Evolutionary conservation across 208 protist genomes (phyloP).

Genomic region (Vickermania spadyakhi): DNA sequence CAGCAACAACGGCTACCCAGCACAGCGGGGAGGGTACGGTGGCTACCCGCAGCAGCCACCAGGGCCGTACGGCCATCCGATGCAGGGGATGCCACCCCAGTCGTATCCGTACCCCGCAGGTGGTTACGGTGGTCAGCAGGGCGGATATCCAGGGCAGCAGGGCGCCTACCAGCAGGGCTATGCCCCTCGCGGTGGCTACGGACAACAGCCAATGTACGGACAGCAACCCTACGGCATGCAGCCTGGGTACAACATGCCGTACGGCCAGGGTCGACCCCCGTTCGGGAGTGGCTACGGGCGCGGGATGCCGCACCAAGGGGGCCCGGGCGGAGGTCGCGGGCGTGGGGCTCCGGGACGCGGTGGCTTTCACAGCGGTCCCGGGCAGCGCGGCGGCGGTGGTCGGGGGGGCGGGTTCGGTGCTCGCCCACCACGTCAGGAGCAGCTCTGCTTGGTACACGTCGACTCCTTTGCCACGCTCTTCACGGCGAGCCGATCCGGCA

Average conservation of each 20-base stretch:
- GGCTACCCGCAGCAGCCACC: constrained; percentile 8
- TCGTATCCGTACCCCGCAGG: constrained; percentile 3
- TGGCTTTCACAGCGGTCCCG: constrained; percentile 13
- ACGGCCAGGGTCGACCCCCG: constrained; percentile 4
- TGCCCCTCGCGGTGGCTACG: not conserved
- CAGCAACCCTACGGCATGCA: constrained; percentile 13
- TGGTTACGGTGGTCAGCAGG: not conserved
- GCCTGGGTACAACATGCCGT: constrained; percentile 11
- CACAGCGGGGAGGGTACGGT: constrained; percentile 2
- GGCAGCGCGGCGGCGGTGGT: constrained; percentile 9
- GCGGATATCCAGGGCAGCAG: constrained; percentile 1
- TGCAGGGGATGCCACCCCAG: constrained; percentile 3
- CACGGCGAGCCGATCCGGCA: constrained; percentile 44
- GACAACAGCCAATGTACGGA: constrained; percentile 6
- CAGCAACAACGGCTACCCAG: not conserved
- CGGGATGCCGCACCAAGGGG: constrained; percentile 11
- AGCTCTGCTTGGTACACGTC: constrained; percentile 52
- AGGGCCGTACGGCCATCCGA: constrained; percentile 1
- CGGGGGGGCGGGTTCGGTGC: constrained; percentile 14
- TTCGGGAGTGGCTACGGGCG: constrained; percentile 13
- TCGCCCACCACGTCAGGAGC: constrained; percentile 15
- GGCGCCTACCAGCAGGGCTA: constrained; percentile 13
- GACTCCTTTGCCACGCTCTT: constrained; percentile 60
- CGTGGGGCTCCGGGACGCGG: constrained; percentile 16
- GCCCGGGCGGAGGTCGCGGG: constrained; percentile 8